Percentiles rank a stretch among this genome's conserved stretches.
These are phyloP conservation scores for Cordia subcordata DNA, from an alignment of 257 asterid genomes.

Conservation along the genomic window DNA sequence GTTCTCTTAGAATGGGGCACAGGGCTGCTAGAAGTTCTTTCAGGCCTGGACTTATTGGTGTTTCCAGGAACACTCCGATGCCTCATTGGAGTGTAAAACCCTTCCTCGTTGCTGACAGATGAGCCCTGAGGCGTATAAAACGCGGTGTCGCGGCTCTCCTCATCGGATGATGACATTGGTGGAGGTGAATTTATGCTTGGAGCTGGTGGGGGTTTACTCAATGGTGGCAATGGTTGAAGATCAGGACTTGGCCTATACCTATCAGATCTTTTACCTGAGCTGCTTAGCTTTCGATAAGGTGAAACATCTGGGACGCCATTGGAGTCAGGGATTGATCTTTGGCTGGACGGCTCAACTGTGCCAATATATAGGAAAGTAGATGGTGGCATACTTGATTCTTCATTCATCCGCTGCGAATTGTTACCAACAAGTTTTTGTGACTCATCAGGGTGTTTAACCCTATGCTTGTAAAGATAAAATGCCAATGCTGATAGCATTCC, in stretches of 20 bases:
- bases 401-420: conserved; percentile 34
- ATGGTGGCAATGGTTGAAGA: conserved; percentile 93
- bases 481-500: conserved; percentile 61
- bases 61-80: conserved; percentile 31
- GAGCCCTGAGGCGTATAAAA: conserved; percentile 95
- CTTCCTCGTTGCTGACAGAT: conserved; percentile 56
- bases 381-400: conserved; percentile 69
- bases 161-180: conserved; percentile 89
- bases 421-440: conserved; percentile 56
- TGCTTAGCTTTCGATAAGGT: conserved; percentile 66
- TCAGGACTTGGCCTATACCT: conserved; percentile 97
- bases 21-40: conserved; percentile 23
- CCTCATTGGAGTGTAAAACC: conserved; percentile 37
- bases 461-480: conserved; percentile 51
- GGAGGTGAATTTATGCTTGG: conserved; percentile 68
- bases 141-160: conserved; percentile 68
- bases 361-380: conserved; percentile 85
- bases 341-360: conserved; percentile 80
- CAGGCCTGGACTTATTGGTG: conserved; percentile 21
- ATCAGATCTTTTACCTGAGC: conserved; percentile 55
- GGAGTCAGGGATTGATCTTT: conserved; percentile 29
- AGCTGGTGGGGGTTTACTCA: conserved; percentile 73
- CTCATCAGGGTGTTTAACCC: conserved; percentile 36
- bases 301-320: conserved; percentile 42
- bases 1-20: conserved; percentile 73